Evolutionary conservation across 352 stramenopile species (phyloP), one percentile per base, ranked within the genome.

Genomic region (Pythium rishiriense): DNA sequence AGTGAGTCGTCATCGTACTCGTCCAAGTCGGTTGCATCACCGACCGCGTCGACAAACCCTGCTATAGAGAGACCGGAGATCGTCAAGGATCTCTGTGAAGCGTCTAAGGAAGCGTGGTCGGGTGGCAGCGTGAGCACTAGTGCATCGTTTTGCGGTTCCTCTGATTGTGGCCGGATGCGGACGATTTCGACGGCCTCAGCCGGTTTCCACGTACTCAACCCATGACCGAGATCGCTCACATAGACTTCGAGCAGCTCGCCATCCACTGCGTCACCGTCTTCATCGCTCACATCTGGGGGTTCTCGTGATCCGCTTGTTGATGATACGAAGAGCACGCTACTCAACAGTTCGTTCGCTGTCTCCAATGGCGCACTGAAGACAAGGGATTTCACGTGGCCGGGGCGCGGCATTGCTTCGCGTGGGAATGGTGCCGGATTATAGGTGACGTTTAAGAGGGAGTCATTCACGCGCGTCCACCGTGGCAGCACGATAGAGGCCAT

Each of bases 191-290:
- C 45, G 8, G 48, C n/a, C 11, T 37, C 21, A 15, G 29, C 35
- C 7, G 26, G 33, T 43, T 64, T 4, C 57, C 45, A 58, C 2
- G 19, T 48, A 8, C 1, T 19, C 33, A 50, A 35, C 2, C 47
- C 57, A 15, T 64, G 45, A n/a, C 47, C 58, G 24, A 64, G 25
- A n/a, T 64, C 58, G 11, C 25, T 64, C 35, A 64, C 58, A 28
- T 31, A n/a, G 26, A 64, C 22, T n/a, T 55, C 42, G 17, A 64
- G 37, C 19, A 46, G 3, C 15, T 56, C 28, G 48, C 11, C 35
- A 2, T 47, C 28, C 3, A 15, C 12, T 0, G 31, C 10, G 29
- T 25, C 42, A 17, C 9, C 42, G 5, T 39, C 37, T 39, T 33
- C 26, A 21, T 22, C 19, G 12, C 28, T 14, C 6, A 19, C 14